phyloP scores from a whole-genome alignment of 352 stramenopile genomes.

The Blastocystis sp. region DNA sequence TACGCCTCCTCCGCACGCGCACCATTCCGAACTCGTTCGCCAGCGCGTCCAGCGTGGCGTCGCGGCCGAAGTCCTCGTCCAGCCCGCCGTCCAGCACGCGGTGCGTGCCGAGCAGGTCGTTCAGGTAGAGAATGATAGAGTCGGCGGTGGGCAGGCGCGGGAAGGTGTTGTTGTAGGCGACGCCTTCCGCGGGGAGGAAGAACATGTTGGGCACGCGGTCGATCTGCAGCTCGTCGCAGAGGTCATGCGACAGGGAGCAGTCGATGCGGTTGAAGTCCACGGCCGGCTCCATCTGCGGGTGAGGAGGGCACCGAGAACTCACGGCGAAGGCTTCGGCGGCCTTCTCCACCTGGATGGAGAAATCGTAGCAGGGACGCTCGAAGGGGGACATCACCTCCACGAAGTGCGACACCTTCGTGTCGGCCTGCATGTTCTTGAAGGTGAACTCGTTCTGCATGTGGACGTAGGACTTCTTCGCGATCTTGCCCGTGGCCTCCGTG shows the following conservation, averaged over 20 bases:
- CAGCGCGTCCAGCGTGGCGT: slow-evolving; percentile 15
- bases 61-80: slow-evolving; percentile 34
- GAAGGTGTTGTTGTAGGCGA: slow-evolving; percentile 50
- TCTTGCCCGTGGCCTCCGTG: slow-evolving; percentile 71
- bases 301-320: not conserved
- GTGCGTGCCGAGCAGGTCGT: slow-evolving; percentile 35
- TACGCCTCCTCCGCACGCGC: not conserved
- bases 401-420: slow-evolving; percentile 39
- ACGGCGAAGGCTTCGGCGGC: slow-evolving; percentile 58
- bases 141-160: slow-evolving; percentile 25
- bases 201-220: not conserved
- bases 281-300: slow-evolving; percentile 37
- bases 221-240: slow-evolving; percentile 51
- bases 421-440: slow-evolving; percentile 33
- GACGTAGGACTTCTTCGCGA: slow-evolving; percentile 74
- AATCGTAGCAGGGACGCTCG: slow-evolving; percentile 46
- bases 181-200: slow-evolving; percentile 42
- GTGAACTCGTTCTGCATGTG: not conserved
- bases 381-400: slow-evolving; percentile 61
- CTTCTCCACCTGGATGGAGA: slow-evolving; percentile 64
- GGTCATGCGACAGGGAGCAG: slow-evolving; percentile 62
- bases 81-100: slow-evolving; percentile 27
- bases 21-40: slow-evolving; percentile 24
- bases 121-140: slow-evolving; percentile 40
- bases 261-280: slow-evolving; percentile 65